Conservation (phyloP, 345 rosid species). For the Eucalyptus tenuipes region DNA sequence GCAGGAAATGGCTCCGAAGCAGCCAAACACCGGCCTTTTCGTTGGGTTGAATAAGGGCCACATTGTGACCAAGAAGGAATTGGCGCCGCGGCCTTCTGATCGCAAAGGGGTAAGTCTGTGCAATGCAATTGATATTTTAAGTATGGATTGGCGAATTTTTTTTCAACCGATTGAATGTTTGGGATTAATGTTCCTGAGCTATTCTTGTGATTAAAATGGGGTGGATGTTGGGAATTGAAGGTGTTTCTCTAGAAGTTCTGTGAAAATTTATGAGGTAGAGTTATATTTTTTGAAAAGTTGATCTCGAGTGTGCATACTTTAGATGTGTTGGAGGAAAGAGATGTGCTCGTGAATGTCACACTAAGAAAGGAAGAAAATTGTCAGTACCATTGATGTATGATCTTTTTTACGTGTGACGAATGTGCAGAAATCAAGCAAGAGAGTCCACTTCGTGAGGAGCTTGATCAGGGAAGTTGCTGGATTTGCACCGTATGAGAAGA, state of each 20-base stretch:
- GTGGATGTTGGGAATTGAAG: not conserved
- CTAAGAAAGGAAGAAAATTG: not conserved
- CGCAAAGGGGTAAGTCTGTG: conserved; percentile 42
- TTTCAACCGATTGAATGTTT: not conserved
- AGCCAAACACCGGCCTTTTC: conserved; percentile 40
- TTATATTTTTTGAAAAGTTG: not conserved
- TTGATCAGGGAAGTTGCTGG: conserved; percentile 89
- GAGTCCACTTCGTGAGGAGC: conserved; percentile 57
- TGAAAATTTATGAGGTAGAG: not conserved
- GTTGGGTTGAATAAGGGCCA: conserved; percentile 64
- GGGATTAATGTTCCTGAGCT: not conserved
- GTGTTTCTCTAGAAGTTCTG: not conserved
- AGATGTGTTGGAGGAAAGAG: not conserved
- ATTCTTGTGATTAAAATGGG: not conserved
- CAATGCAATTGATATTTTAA: not conserved
- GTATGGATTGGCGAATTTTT: not conserved
- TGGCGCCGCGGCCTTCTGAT: conserved; percentile 37
- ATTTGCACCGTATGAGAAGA: conserved; percentile 82
- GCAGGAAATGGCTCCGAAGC: conserved; percentile 47
- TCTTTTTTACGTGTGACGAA: not conserved
- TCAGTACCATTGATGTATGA: not conserved
- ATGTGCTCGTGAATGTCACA: not conserved
- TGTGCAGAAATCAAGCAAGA: conserved; percentile 69
- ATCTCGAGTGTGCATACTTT: not conserved
- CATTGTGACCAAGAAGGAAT: conserved; percentile 44